Conservation (phyloP, 2,329 filamentous ascomycete genomes). For the Sclerotiophoma versabilis region DNA sequence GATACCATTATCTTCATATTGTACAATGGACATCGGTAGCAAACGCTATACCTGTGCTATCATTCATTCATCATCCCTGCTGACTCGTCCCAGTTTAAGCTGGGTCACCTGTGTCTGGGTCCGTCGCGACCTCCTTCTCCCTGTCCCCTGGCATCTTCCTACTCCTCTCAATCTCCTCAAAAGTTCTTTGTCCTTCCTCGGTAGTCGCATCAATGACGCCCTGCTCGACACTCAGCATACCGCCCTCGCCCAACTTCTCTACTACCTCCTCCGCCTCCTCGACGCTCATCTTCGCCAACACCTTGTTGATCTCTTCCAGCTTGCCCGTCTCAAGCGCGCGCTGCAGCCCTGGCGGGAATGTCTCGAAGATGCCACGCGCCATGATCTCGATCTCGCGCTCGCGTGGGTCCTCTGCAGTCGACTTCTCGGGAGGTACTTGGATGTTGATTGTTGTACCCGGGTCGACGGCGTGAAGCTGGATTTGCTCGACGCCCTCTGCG, state of each 20-base stretch:
- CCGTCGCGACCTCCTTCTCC: slow-evolving; percentile 41
- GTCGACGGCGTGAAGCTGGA: slow-evolving; percentile 95
- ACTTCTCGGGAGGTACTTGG: slow-evolving; percentile 71
- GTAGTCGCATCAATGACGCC: slow-evolving; percentile 96
- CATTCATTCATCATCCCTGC: background rate
- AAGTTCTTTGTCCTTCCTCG: slow-evolving; percentile 78
- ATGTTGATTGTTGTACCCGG: slow-evolving; percentile 93
- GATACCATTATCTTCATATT: slow-evolving; percentile 11
- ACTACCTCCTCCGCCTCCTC: slow-evolving; percentile 88
- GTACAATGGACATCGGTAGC: slow-evolving; percentile 7
- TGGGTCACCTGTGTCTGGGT: slow-evolving; percentile 4
- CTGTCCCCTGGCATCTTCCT: slow-evolving; percentile 52
- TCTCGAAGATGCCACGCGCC: slow-evolving; percentile 77
- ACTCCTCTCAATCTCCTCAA: slow-evolving; percentile 69
- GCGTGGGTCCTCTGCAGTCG: slow-evolving; percentile 52
- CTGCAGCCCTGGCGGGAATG: slow-evolving; percentile 81
- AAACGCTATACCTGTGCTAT: background rate
- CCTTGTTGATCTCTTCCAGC: slow-evolving; percentile 86
- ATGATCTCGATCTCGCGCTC: slow-evolving; percentile 67
- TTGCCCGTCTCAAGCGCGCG: slow-evolving; percentile 86
- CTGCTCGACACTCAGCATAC: slow-evolving; percentile 89
- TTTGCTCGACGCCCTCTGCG: slow-evolving; percentile 82
- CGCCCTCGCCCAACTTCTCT: slow-evolving; percentile 79
- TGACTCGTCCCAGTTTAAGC: too few species aligned
- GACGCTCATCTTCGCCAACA: slow-evolving; percentile 86